Conservation (phyloP, 805 yeast species). For the Ogataea paradorogensis region DNA sequence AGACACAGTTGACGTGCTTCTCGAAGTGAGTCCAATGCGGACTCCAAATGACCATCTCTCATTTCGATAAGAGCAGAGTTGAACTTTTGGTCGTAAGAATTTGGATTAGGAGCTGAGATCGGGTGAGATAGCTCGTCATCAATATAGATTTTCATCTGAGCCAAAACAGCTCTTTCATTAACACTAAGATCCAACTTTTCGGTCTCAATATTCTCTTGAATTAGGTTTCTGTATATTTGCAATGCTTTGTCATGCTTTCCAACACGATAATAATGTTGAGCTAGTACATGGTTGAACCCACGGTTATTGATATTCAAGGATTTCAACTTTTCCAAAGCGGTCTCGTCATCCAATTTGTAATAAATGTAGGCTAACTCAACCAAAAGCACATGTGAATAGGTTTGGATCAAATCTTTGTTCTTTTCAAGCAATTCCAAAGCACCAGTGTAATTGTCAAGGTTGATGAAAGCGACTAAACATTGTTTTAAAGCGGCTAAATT, state of each 20-base stretch:
- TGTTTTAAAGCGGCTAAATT: conserved; percentile 34
- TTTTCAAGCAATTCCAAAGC: conserved; percentile 45
- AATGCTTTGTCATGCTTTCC: conserved; percentile 48
- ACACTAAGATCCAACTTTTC: conserved; percentile 53
- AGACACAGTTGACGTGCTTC: conserved; percentile 44
- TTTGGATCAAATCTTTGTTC: conserved; percentile 12
- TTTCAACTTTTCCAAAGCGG: conserved; percentile 23
- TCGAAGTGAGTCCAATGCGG: conserved; percentile 43
- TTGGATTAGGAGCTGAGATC: conserved; percentile 8
- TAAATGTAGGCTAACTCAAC: conserved; percentile 58
- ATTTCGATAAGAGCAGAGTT: conserved; percentile 55
- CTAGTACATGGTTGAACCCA: conserved; percentile 48
- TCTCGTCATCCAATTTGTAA: conserved; percentile 46
- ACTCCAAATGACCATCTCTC: conserved; percentile 36
- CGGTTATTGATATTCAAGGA: conserved; percentile 22
- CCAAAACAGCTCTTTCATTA: conserved; percentile 66
- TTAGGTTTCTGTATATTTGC: conserved; percentile 42
- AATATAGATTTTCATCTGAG: conserved; percentile 38
- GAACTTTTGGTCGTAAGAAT: conserved; percentile 56
- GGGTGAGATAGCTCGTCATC: conserved; percentile 5
- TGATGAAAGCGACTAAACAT: conserved; percentile 57
- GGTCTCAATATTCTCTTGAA: conserved; percentile 34
- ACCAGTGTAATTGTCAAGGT: conserved; percentile 50
- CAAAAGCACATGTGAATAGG: conserved; percentile 33
- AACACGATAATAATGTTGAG: conserved; percentile 49